Evolutionary conservation across 208 protist genomes (phyloP), one percentile per base, ranked within the genome.

Genomic region (Porcisia hertigi): DNA sequence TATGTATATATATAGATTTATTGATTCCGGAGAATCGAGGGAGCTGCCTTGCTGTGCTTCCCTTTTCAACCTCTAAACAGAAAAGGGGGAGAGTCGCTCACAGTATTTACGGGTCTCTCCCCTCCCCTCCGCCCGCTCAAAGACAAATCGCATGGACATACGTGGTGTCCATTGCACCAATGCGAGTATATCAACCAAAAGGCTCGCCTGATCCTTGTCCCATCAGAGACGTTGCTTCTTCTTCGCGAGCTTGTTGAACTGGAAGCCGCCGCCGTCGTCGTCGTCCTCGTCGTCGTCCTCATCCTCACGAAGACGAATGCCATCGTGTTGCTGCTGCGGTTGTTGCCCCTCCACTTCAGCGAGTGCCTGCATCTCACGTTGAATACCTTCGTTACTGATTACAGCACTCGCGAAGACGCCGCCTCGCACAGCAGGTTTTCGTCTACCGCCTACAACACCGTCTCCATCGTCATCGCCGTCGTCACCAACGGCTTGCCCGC

Each of bases 371-470:
- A 95, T 93, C 80, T 95, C 91, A 0, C 86, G 79, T 60, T 75
- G 74, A 65, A 95, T 92, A 23, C 91, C 91, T 58, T 92, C 88
- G 64, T 93, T 93, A 57, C 88, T 95, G 71, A 95, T 88, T 5
- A 92, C 88, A 0, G 86, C 83, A 5, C 83, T 85, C 43, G 84
- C 82, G 64, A 92, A 90, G 49, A 93, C 73, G 49, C 81, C 86
- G 41, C 82, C 84, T 0, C 78, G 79, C 45, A 90, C 76, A 16
- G 75, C 63, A 25, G 71, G 58, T 71, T 80, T 71, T 45, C 71
- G 75, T 47, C 69, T 69, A 23, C 75, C 63, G 41, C 59, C 78
- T 52, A 71, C 67, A 5, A 75, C 69, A 25, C 59, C 81, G 9
- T 76, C 75, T 2, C 74, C 85, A 30, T 89, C 82, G 14, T 87